phyloP scores from a whole-genome alignment of 192 early-diverging fungal species.

The Entomortierella beljakovae region DNA sequence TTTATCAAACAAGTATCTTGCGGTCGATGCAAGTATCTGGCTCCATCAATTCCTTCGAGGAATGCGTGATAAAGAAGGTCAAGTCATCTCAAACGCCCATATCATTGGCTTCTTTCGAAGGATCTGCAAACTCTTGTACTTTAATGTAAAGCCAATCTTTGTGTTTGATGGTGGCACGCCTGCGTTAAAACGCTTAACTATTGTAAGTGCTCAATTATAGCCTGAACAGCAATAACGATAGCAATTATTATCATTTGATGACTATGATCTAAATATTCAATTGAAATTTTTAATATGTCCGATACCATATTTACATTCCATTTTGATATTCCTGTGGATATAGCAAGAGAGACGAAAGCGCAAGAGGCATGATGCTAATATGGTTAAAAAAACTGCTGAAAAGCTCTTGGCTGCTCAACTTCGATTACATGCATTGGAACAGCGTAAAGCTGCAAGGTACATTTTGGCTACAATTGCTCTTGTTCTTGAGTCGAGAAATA shows the following conservation, averaged over 20 bases:
- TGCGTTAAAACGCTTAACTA: conserved; percentile 81
- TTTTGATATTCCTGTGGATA: background rate
- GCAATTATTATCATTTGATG: conserved; percentile 5
- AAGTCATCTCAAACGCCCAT: conserved; percentile 85
- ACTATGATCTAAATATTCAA: too few relatives aligned
- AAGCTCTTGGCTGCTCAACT: conserved; percentile 86
- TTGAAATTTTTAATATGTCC: background rate
- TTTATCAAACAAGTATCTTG: conserved; percentile 79
- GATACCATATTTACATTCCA: background rate
- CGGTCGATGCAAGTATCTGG: conserved; percentile 98
- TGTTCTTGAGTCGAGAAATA: too few relatives aligned
- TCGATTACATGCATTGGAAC: conserved; percentile 72
- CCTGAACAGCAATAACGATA: too few relatives aligned
- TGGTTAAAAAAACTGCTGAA: conserved; percentile 81
- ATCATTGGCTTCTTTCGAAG: conserved; percentile 94
- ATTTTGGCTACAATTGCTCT: too few relatives aligned
- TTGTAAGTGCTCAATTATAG: conserved; percentile 59
- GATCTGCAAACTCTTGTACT: conserved; percentile 93
- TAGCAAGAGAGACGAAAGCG: conserved; percentile 65
- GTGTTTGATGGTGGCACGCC: conserved; percentile 97
- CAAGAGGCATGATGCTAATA: conserved; percentile 55
- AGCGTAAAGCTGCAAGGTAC: conserved; percentile 56
- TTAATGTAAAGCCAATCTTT: conserved; percentile 92
- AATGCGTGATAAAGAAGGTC: conserved; percentile 90
- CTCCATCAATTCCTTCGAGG: conserved; percentile 96